Conservation (phyloP, 306 rosid genomes). For the Casuarina glauca region DNA sequence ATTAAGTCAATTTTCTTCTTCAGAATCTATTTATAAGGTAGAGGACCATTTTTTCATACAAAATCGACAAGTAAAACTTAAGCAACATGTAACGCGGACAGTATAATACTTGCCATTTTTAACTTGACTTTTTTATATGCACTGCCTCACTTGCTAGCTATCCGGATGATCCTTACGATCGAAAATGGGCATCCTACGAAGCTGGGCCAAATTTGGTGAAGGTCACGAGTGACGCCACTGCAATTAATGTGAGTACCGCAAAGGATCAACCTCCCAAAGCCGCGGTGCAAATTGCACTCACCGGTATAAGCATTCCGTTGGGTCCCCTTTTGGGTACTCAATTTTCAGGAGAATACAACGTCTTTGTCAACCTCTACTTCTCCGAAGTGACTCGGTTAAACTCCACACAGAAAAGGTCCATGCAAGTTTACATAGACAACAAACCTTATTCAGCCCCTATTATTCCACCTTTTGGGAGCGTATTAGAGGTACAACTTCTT, state of each 20-base stretch:
- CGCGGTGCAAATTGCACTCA: conserved; percentile 29
- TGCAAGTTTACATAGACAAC: conserved; percentile 34
- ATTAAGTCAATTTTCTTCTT: too few relatives aligned
- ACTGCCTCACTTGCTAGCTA: conserved; percentile 17
- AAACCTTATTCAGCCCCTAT: conserved; percentile 24
- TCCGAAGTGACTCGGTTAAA: conserved; percentile 35
- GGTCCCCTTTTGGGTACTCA: background rate
- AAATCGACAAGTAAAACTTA: too few relatives aligned
- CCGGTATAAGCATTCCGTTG: background rate
- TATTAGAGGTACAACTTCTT: conserved; percentile 29
- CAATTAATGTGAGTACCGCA: conserved; percentile 16
- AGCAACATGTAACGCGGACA: too few relatives aligned
- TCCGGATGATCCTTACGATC: conserved; percentile 40
- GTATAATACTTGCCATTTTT: background rate
- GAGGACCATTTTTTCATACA: too few relatives aligned
- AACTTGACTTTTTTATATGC: background rate
- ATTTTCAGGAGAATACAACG: background rate
- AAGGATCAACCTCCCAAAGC: conserved; percentile 50
- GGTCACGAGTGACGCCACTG: conserved; percentile 23
- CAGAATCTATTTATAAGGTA: too few relatives aligned
- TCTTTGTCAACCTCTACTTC: conserved; percentile 45
- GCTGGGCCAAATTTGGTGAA: conserved; percentile 1
- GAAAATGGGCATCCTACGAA: conserved; percentile 34
- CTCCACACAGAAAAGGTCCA: conserved; percentile 28
- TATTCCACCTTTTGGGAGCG: conserved; percentile 38